Base-by-base conservation (phyloP, 805 yeast species). In the Candida germanica region DNA sequence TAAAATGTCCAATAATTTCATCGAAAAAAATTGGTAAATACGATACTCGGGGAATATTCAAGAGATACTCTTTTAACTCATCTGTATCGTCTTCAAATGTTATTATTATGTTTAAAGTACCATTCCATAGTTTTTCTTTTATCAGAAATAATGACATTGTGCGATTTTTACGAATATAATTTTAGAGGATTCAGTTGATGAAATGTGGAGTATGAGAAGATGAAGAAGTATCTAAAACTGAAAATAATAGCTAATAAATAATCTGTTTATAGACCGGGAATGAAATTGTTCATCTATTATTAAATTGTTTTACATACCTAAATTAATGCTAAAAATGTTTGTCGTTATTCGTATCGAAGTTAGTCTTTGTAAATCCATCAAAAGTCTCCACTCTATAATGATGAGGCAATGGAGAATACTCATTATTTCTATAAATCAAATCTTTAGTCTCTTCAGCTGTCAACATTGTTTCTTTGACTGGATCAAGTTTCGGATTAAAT, bases 51-150 rank as follows among this genome's bases (percentile, higher is more conserved):
- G 58, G 44, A 6, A 40, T 19, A 3, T 33, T 33, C 16, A 30
- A 18, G 2, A 33, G 20, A 31, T 30, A 38, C 23, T 33, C 42
- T 15, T 33, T 29, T 18, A 17, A 15, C 12, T 32, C 32, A 13
- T 19, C 32, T 12, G 35, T 25, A 7, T 29, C 36, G 14, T 27
- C 36, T 2, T 26, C 17, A 20, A 66, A 53, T 1, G 48, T 37
- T 7, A 79, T 44, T 30, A 59, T 58, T 5, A 75, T 56, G 39
- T 76, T 73, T 5, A 80, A 47, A 6, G 67, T 44, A 3, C 85
- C 86, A 26, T 65, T 57, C 86, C 86, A 80, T 9, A 77, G 49
- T 25, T 55, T 47, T 22, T 59, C 53, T 41, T 69, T 54, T 43
- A 73, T 43, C 12, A 25, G 27, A 6, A 8, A 12, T 25, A 25